Conservation (phyloP, 2,329 filamentous ascomycete genomes). For the Calonectria montana region DNA sequence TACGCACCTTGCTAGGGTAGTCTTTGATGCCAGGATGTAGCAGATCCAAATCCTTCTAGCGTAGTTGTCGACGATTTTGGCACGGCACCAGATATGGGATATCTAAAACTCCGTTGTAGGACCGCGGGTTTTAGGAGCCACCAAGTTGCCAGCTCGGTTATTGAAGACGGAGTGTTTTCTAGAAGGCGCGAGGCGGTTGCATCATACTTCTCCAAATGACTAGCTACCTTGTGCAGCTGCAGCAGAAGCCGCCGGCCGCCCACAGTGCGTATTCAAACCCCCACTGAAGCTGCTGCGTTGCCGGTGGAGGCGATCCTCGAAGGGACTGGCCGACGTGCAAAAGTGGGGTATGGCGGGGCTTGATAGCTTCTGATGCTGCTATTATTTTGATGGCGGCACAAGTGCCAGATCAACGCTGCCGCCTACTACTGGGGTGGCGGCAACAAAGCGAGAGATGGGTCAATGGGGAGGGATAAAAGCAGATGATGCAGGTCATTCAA, state of each 20-base stretch:
- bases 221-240: slow-evolving; percentile 12
- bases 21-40: slow-evolving; percentile 9
- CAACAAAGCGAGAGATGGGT: not conserved
- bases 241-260: slow-evolving; percentile 4
- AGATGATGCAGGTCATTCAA: slow-evolving; percentile 11
- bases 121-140: not conserved
- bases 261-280: slow-evolving; percentile 21
- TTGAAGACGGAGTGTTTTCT: slow-evolving; percentile 7
- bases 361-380: not conserved
- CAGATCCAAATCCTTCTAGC: slow-evolving; percentile 3
- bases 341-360: slow-evolving; percentile 19
- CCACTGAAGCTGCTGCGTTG: slow-evolving; percentile 12
- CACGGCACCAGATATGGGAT: not conserved
- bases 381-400: not conserved
- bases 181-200: slow-evolving; percentile 10
- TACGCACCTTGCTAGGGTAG: slow-evolving; percentile 9
- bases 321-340: slow-evolving; percentile 14
- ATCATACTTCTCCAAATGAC: slow-evolving; percentile 10
- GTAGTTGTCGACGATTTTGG: not conserved
- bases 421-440: not conserved
- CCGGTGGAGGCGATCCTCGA: slow-evolving; percentile 23
- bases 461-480: not conserved
- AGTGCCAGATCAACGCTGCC: not conserved
- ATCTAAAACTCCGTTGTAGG: not conserved
- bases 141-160: not conserved